Percentiles rank a stretch among this genome's conserved stretches.
Conservation (phyloP, 2,329 filamentous ascomycete species). For the Gaeumannomyces tritici region DNA sequence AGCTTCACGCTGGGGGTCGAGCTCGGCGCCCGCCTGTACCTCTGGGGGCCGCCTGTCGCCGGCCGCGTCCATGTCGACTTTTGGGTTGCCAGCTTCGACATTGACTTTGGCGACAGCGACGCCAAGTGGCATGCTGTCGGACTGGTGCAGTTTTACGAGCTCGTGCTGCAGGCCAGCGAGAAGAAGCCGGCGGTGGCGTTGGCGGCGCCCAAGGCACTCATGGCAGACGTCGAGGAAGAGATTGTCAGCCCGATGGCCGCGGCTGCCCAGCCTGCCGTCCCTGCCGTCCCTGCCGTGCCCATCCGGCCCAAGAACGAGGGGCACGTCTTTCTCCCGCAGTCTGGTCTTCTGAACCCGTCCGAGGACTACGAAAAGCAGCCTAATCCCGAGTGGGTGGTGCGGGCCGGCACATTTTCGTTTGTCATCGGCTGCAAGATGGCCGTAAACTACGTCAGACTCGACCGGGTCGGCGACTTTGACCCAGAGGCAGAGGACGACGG, state of each 20-base stretch:
- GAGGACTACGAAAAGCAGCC: neutral
- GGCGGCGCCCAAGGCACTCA: slow-evolving; percentile 2
- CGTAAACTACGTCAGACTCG: neutral
- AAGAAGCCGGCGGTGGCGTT: neutral
- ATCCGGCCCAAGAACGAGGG: neutral
- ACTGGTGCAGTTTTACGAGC: neutral
- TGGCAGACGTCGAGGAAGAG: neutral
- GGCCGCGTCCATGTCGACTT: slow-evolving; percentile 21
- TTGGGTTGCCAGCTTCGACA: slow-evolving; percentile 17
- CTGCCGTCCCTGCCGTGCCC: neutral
- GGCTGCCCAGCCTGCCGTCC: neutral
- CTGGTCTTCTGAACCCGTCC: neutral
- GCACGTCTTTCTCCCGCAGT: neutral
- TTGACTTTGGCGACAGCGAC: slow-evolving; percentile 14
- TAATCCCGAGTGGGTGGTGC: slow-evolving; percentile 10
- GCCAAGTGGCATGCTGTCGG: neutral
- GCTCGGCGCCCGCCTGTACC: slow-evolving; percentile 16
- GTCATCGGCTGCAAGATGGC: slow-evolving; percentile 4
- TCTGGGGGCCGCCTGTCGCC: slow-evolving; percentile 18
- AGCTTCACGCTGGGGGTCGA: slow-evolving; percentile 16
- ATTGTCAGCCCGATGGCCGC: neutral
- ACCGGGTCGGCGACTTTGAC: neutral
- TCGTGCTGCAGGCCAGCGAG: neutral
- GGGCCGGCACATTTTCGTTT: slow-evolving; percentile 13
- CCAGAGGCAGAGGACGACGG: neutral